These are phyloP conservation scores for Mariannaea elegans DNA, from an alignment of 2,329 filamentous ascomycete species.

Conservation along the genomic window DNA sequence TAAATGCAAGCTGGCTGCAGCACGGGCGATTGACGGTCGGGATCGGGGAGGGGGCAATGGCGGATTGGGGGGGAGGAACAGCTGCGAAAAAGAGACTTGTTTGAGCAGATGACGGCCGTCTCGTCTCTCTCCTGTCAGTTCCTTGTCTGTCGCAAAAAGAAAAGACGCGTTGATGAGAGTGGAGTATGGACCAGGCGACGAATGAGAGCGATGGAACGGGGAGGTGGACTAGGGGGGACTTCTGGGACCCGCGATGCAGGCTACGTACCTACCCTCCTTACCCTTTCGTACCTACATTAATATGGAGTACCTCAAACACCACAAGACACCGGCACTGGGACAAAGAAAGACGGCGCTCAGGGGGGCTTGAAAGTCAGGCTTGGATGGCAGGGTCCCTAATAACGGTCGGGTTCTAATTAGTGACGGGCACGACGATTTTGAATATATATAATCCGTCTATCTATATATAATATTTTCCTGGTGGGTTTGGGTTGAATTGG, in stretches of 20 bases:
- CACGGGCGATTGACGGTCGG: constrained; percentile 39
- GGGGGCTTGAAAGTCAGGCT: not conserved
- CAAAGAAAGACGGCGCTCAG: not conserved
- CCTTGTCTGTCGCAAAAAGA: constrained; percentile 38
- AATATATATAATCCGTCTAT: not conserved
- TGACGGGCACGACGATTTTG: not conserved
- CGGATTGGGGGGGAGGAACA: constrained; percentile 25
- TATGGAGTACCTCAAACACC: constrained; percentile 14
- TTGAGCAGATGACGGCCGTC: constrained; percentile 23
- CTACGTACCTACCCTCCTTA: constrained; percentile 23
- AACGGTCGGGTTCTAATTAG: not conserved
- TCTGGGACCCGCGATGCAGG: constrained; percentile 21
- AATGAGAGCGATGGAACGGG: constrained; percentile 33
- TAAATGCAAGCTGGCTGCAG: constrained; percentile 45
- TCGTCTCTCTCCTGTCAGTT: constrained; percentile 30
- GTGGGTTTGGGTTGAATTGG: not conserved
- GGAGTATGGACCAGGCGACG: constrained; percentile 37
- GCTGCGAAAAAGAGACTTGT: constrained; percentile 20
- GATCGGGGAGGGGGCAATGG: constrained; percentile 26
- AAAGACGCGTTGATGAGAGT: constrained; percentile 38
- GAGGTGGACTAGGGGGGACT: constrained; percentile 30
- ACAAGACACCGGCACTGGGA: not conserved
- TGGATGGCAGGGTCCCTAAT: not conserved
- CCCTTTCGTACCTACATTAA: constrained; percentile 17
- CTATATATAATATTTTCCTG: not conserved